A percentile compares a stretch with the other conserved stretches of the same genome.
Evolutionary conservation across 257 asterid species (phyloP).

Genomic region (Lavandula angustifolia): DNA sequence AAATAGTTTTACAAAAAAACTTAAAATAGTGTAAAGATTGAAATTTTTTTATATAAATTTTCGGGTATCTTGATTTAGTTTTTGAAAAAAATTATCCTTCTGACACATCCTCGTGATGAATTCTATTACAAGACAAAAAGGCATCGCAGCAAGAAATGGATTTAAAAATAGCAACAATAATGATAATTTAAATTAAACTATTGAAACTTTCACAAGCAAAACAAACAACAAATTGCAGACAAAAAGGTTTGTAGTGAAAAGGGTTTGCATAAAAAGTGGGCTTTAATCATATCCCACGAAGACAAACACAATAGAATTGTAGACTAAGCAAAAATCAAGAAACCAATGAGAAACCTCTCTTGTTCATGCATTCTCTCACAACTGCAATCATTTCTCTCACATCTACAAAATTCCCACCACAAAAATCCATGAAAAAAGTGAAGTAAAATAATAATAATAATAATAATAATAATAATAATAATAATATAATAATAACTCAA

Average conservation of each 20-base stretch:
- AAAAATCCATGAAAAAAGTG: slow-evolving; percentile 24
- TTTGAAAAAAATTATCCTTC: slow-evolving; percentile 36
- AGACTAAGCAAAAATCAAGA: slow-evolving; percentile 24
- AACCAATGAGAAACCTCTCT: slow-evolving; percentile 42
- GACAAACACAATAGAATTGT: not conserved
- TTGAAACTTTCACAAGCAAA: slow-evolving; percentile 40
- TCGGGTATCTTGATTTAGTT: slow-evolving; percentile 23
- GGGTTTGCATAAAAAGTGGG: slow-evolving; percentile 45
- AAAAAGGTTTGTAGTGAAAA: slow-evolving; percentile 42
- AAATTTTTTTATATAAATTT: slow-evolving; percentile 24
- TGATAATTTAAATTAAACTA: not conserved
- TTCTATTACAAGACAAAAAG: slow-evolving; percentile 83
- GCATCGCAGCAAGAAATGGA: slow-evolving; percentile 54
- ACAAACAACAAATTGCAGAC: slow-evolving; percentile 51
- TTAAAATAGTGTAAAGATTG: slow-evolving; percentile 48
- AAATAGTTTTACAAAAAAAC: slow-evolving; percentile 44
- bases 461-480: no score
- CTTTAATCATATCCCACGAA: slow-evolving; percentile 33
- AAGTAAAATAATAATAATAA: slow-evolving; percentile 12
- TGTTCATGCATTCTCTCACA: slow-evolving; percentile 22
- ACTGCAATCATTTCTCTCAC: slow-evolving; percentile 45
- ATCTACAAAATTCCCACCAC: slow-evolving; percentile 26
- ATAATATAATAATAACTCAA: slow-evolving; percentile 9
- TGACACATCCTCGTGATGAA: slow-evolving; percentile 91
- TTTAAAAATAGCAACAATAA: slow-evolving; percentile 35